phyloP scores from a whole-genome alignment of 2,329 filamentous ascomycete genomes.

The Penicillium sp. region DNA sequence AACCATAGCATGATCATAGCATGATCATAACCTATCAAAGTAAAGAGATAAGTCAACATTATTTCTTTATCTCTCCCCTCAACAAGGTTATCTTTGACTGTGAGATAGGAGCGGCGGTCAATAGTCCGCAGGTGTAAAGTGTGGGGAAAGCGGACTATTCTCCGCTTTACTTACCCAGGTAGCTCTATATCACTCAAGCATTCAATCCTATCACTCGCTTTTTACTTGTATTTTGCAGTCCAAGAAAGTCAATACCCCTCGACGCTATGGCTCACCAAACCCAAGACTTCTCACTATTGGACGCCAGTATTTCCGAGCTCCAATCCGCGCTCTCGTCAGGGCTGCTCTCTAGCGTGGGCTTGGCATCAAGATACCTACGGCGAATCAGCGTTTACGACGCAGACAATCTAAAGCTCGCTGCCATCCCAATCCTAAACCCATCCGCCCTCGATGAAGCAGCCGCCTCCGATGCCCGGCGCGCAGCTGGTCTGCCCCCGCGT shows the following conservation, averaged over 20 bases:
- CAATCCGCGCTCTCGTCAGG: constrained; percentile 44
- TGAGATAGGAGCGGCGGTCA: constrained; percentile 3
- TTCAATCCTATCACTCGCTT: neutral
- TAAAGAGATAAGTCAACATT: constrained; percentile 15
- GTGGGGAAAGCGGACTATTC: constrained; percentile 5
- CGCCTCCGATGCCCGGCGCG: constrained; percentile 49
- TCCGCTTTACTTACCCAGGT: constrained; percentile 1
- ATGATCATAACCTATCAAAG: constrained; percentile 3
- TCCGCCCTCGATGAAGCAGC: constrained; percentile 49
- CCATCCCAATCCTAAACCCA: constrained; percentile 51
- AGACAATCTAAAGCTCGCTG: constrained; percentile 45
- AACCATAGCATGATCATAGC: neutral
- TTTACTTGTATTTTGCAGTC: neutral
- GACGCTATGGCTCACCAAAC: constrained; percentile 11
- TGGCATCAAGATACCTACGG: constrained; percentile 49
- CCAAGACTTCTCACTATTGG: constrained; percentile 40
- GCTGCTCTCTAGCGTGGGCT: constrained; percentile 46
- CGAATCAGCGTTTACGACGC: constrained; percentile 52
- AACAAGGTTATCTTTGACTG: neutral
- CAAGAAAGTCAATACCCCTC: neutral
- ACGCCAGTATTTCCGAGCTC: constrained; percentile 50
- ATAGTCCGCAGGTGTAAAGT: constrained; percentile 3
- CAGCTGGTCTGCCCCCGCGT: constrained; percentile 36
- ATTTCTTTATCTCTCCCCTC: neutral
- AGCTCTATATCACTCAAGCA: neutral